Conservation (phyloP, 2,329 filamentous ascomycete genomes). For the Apiospora malaysiana region DNA sequence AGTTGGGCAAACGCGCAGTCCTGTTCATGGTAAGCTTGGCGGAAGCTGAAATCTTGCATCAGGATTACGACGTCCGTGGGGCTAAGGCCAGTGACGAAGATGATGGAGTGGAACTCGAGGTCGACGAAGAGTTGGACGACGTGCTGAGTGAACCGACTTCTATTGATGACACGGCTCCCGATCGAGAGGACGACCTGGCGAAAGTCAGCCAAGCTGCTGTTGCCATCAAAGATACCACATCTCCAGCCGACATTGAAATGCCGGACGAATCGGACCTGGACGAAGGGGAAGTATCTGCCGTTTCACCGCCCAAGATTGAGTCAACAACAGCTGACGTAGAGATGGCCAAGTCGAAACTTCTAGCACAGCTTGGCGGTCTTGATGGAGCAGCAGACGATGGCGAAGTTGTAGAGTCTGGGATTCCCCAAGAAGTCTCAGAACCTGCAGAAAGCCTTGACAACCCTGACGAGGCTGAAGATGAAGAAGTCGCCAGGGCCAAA, state of each 20-base stretch:
- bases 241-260: slow-evolving; percentile 39
- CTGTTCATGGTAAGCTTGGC: slow-evolving; percentile 60
- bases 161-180: slow-evolving; percentile 42
- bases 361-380: slow-evolving; percentile 48
- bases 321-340: slow-evolving; percentile 48
- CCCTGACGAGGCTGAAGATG: slow-evolving; percentile 35
- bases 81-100: slow-evolving; percentile 35
- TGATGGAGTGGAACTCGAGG: slow-evolving; percentile 40
- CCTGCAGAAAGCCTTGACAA: neutral
- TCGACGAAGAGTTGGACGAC: slow-evolving; percentile 53
- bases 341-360: slow-evolving; percentile 54
- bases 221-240: slow-evolving; percentile 22
- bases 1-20: slow-evolving; percentile 79
- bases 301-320: slow-evolving; percentile 33
- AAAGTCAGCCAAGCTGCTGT: neutral
- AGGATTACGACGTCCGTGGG: slow-evolving; percentile 45
- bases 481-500: slow-evolving; percentile 40
- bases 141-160: slow-evolving; percentile 40
- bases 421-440: slow-evolving; percentile 1
- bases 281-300: slow-evolving; percentile 46
- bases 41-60: slow-evolving; percentile 56
- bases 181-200: neutral
- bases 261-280: slow-evolving; percentile 40
- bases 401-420: slow-evolving; percentile 24
- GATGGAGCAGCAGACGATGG: slow-evolving; percentile 26